Base-by-base conservation (phyloP, 768 basidiomycete species). In the Amanita rubescens region DNA sequence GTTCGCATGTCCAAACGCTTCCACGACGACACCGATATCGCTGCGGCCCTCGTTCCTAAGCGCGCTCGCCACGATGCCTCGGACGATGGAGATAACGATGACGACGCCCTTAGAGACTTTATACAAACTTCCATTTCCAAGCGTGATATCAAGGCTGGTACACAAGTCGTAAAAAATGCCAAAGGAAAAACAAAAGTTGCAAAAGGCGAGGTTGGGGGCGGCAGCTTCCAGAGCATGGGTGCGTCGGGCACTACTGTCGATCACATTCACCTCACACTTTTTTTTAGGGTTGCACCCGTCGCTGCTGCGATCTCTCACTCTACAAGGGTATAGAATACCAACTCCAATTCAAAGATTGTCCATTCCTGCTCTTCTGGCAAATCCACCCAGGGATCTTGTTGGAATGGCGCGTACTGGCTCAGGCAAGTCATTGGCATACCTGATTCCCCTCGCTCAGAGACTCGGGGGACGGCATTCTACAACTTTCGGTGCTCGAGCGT, bases 371-470 rank as follows among this genome's bases (percentile, higher is more conserved):
- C 79, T 96, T 38, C 80, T 98, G 35, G 69, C 85, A 11, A 82
- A 79, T 38, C 93, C 94, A 37, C 92, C 94, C 8, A 76, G 89
- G 49, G 94, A 96, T 69, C 82, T 99, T 12, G 92, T 98, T 12
- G 95, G 92, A 38, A 99, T 98, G 96, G 95, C 96, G 34, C 81
- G 96, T 34, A 99, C 96, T 3, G 96, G 96, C 38, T 96, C 94
- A 1, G 96, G 96, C 55, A 98, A 98, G 72, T 94, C 94, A 9
- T 80, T 99, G 33, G 95, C 95, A 17, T 99, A 94, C 66, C 82
- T 98, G 77, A 73, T 98, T 22, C 96, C 96, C 47, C 78, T 99
- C 14, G 75, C 96, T 0, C 89, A 94, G 54, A 79, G 91, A 43
- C 79, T 99, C 7, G 82, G 87, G 5, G 90, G 90, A 8, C 74